These are phyloP conservation scores for Botryotinia calthae DNA, from an alignment of 2,329 filamentous ascomycete species.

Conservation along the genomic window DNA sequence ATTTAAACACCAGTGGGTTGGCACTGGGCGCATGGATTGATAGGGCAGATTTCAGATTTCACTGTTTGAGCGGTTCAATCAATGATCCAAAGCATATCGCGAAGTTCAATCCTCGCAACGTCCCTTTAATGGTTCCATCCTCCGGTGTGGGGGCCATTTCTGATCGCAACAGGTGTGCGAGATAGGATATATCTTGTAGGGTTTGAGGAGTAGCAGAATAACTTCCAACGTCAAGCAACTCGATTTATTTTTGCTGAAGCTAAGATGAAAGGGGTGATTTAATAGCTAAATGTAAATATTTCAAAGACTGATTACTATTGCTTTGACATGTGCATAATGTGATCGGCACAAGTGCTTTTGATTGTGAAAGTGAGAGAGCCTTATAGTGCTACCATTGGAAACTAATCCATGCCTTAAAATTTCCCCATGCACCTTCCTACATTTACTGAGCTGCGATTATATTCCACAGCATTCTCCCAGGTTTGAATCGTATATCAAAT, in stretches of 20 bases:
- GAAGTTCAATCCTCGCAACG: background rate
- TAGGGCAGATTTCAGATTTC: no score
- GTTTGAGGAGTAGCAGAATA: background rate
- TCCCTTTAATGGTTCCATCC: background rate
- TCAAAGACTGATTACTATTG: background rate
- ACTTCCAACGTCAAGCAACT: background rate
- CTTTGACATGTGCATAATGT: background rate
- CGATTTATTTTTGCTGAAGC: no score
- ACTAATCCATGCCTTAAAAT: background rate
- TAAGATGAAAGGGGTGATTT: background rate
- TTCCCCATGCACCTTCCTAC: background rate
- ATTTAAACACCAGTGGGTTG: background rate
- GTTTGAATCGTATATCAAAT: no score
- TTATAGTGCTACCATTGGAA: background rate
- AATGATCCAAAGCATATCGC: no score
- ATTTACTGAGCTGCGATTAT: background rate
- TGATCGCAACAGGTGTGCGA: background rate
- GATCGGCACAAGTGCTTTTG: background rate
- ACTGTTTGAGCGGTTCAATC: no score
- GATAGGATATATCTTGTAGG: background rate
- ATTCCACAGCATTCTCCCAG: background rate
- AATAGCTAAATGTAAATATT: background rate
- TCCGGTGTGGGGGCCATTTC: background rate
- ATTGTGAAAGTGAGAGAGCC: background rate
- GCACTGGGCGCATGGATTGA: background rate